Conservation (phyloP, 1,139 yeast species). For the Wickerhamiella infanticola region DNA sequence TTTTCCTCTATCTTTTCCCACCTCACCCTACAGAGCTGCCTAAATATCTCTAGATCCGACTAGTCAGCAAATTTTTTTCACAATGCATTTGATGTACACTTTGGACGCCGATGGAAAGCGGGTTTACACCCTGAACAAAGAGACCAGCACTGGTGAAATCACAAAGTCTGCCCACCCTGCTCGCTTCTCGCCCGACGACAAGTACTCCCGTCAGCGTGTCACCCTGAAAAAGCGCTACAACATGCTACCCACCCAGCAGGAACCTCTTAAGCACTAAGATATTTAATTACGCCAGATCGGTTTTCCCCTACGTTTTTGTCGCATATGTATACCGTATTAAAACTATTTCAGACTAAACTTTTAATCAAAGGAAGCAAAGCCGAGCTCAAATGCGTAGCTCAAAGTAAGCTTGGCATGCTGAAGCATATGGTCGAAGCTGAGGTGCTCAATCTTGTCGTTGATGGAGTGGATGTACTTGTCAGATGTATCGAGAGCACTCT, state of each 20-base stretch:
- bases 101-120: conserved; percentile 90
- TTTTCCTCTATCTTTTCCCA: too few species aligned
- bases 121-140: conserved; percentile 77
- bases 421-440: conserved; percentile 59
- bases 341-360: too few species aligned
- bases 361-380: conserved; percentile 21
- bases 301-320: too few species aligned
- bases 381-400: conserved; percentile 57
- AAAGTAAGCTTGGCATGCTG: conserved; percentile 66
- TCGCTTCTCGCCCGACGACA: conserved; percentile 97
- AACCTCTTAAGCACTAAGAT: conserved; percentile 5
- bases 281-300: too few species aligned
- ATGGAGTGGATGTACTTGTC: conserved; percentile 63
- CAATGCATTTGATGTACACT: conserved; percentile 99
- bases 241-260: conserved; percentile 72
- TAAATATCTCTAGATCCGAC: not conserved
- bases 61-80: conserved; percentile 20
- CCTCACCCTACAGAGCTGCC: too few species aligned
- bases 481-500: conserved; percentile 47
- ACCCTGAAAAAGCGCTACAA: conserved; percentile 91
- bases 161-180: conserved; percentile 99
- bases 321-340: too few species aligned
- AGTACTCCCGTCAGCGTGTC: conserved; percentile 97
- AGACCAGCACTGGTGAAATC: conserved; percentile 73
- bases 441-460: conserved; percentile 65